Base-by-base conservation (phyloP, 371 early-diverging fungal species). In the Ecytonucleospora hepatopenaei region DNA sequence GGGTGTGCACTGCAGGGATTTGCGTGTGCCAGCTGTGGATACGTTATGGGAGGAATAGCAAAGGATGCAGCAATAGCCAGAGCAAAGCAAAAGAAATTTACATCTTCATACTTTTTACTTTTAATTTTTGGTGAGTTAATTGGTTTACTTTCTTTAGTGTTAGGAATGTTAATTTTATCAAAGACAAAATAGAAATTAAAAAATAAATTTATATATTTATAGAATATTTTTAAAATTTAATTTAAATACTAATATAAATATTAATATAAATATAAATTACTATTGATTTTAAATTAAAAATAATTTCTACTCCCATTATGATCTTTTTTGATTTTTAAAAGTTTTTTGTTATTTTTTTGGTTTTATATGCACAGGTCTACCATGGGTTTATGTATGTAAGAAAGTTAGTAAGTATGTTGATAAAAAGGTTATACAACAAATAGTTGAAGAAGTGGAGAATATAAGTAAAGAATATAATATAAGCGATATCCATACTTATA, bases 61-160 rank as follows among this genome's bases (percentile, higher is more conserved):
- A 65, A 48, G 49, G 59, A 61, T 59, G 77, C 80, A 28, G 62
- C 67, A 31, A 68, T 80, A 5, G 74, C 78, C 5, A 69, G 65
- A 59, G 73, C 77, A 17, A 66, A 78, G 54, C 78, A 80, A 53
- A 78, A 78, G 60, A 78, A 73, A 53, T 80, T 80, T 55, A 60
- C 63, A 33, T 61, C 62, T 2, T 59, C 62, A 0, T 78, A 78
- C 56, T 74, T 76, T 35, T 28, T 80, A n/a, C 28, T 78, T 1
- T 28, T 80, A 33, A 71, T 80, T 15, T 80, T 80, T 65, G 78
- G 73, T 46, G 80, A 80, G 65, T 62, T 80, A 33, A 62, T 76
- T 23, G 80, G 72, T 0, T 55, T 80, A 15, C 71, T 80, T 24
- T 61, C 67, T 46, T 40, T 80, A 21, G 68, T 80, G 8, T 54